phyloP scores from a whole-genome alignment of 2,329 filamentous ascomycete species.

The Tolypocladium album region DNA sequence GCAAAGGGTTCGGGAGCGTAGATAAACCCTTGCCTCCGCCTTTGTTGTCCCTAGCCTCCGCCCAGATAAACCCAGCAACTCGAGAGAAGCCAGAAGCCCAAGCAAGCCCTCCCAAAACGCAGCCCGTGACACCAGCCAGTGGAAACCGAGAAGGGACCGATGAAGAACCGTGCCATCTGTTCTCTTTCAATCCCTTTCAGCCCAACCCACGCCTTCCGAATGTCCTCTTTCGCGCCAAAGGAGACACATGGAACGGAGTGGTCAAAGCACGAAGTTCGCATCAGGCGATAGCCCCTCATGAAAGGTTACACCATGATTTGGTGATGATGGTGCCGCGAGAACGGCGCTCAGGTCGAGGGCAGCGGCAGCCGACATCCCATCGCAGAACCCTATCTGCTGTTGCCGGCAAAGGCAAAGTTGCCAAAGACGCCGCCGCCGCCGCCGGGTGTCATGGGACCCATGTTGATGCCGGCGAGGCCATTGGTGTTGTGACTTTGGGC shows the following conservation, averaged over 20 bases:
- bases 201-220: background rate
- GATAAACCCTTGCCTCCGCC: background rate
- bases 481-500: conserved; percentile 44
- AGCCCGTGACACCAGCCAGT: background rate
- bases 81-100: background rate
- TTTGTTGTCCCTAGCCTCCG: background rate
- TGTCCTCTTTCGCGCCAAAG: background rate
- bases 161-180: background rate
- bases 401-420: conserved; percentile 48
- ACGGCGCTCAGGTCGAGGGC: background rate
- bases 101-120: background rate
- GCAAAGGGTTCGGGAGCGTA: background rate
- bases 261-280: background rate
- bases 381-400: conserved; percentile 18
- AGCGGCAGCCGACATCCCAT: background rate
- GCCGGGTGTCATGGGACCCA: conserved; percentile 69
- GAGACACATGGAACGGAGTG: background rate
- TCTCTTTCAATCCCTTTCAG: background rate
- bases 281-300: background rate
- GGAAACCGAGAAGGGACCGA: background rate
- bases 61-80: background rate
- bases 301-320: background rate
- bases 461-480: conserved; percentile 43
- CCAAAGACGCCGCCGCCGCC: conserved; percentile 67
- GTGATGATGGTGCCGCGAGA: background rate